Evolutionary conservation across 306 rosid species (phyloP).

Genomic region (Lathyrus tuberosus): DNA sequence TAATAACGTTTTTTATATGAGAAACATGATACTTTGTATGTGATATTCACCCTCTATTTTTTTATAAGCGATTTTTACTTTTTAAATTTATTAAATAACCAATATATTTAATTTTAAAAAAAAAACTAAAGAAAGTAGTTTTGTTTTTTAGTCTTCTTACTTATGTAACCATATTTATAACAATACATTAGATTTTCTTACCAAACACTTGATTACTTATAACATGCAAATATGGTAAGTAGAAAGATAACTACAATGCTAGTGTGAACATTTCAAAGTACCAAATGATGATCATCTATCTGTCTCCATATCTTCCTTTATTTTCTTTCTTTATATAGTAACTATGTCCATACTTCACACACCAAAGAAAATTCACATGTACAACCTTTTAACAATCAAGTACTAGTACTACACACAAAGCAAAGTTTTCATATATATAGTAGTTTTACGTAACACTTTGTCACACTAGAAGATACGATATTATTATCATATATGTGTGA

Average conservation of each 20-base stretch:
- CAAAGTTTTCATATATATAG: constrained; percentile 27
- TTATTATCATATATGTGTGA: not conserved
- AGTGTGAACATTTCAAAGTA: not conserved
- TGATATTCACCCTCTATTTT: too few species aligned
- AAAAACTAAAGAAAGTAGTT: too few species aligned
- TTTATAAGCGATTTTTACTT: too few species aligned
- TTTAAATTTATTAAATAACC: too few species aligned
- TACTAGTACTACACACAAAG: constrained; percentile 2
- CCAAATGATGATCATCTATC: not conserved
- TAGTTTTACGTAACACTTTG: constrained; percentile 17
- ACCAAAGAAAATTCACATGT: constrained; percentile 5
- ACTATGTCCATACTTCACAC: constrained; percentile 27
- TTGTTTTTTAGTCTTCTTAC: too few species aligned
- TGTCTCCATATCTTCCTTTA: constrained; percentile 11
- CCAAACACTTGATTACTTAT: not conserved
- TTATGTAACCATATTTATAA: too few species aligned
- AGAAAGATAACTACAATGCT: not conserved
- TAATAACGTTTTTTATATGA: too few species aligned
- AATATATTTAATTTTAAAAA: too few species aligned
- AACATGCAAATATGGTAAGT: not conserved
- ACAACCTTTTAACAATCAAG: constrained; percentile 15
- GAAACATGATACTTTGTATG: too few species aligned
- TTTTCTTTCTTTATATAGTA: constrained; percentile 7
- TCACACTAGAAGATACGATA: constrained; percentile 1
- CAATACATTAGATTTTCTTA: not conserved